Evolutionary conservation across 2,329 filamentous ascomycete species (phyloP), one percentile per base, ranked within the genome.

Genomic region (Neonectria ditissima): DNA sequence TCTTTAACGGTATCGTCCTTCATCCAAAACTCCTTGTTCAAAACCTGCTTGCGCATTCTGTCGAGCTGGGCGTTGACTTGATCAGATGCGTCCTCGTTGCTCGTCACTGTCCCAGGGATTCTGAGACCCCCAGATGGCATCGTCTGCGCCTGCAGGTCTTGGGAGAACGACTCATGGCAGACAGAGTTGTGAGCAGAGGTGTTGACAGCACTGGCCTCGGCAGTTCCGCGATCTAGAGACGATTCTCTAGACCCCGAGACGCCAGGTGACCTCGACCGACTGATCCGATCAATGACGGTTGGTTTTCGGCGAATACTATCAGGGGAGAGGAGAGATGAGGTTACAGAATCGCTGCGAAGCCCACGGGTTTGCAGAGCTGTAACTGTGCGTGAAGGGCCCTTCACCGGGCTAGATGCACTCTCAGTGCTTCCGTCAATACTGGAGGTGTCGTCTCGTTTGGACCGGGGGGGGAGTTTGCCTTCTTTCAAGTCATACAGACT

Each of bases 11-110:
- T 97, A 75, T 98, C 96, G 76, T 99, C 96, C 63, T 94, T 92
- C 96, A 99, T 99, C 96, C 95, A 98, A 72, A 97, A 98, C 71
- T 98, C 94, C 74, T 94, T 96, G 76, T 92, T 97, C 48, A 98
- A 81, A 8, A 99, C 90, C 74, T 95, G 94, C 73, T 93, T 92
- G 66, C 91, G 89, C 83, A 97, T 91, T 70, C 92, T 90, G 53
- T 88, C 88, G 7, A 91, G 80, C 58, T 87, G 85, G 9, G 87
- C 85, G 71, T 82, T 89, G 62, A 90, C 87, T 52, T 83, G 81
- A 63, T 88, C 87, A 2, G 86, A 84, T 5, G 84, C 85, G 2
- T 85, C 85, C 69, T 88, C 86, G 34, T 74, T 73, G 59, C 84
- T 85, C 10, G 80, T 80, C 14, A 83, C 85, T 1, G 86, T 89